These are phyloP conservation scores for Tolypocladium guangdongense DNA, from an alignment of 2,329 filamentous ascomycete genomes.

Conservation along the genomic window DNA sequence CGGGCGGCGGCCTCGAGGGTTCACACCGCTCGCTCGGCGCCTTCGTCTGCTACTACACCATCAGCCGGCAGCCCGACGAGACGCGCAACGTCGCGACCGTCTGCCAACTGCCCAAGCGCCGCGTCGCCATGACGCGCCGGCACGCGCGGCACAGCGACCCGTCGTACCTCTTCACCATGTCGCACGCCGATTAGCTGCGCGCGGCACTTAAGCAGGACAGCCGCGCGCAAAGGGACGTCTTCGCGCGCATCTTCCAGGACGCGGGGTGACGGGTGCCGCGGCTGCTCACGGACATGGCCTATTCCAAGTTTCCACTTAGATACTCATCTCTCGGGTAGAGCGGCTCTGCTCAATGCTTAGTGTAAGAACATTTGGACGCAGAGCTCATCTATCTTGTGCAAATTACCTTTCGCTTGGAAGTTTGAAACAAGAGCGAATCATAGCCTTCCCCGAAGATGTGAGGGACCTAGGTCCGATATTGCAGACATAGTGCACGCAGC, in stretches of 20 bases:
- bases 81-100: slow-evolving; percentile 8
- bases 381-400: too few relatives aligned
- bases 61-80: slow-evolving; percentile 16
- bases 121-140: slow-evolving; percentile 19
- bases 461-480: too few relatives aligned
- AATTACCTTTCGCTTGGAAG: too few relatives aligned
- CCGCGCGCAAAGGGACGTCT: slow-evolving; percentile 25
- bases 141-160: slow-evolving; percentile 11
- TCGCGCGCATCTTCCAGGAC: slow-evolving; percentile 28
- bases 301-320: background rate
- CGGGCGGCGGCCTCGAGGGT: slow-evolving; percentile 13
- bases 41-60: slow-evolving; percentile 29
- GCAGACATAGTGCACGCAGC: too few relatives aligned
- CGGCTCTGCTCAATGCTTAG: too few relatives aligned
- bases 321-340: too few relatives aligned
- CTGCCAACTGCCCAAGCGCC: slow-evolving; percentile 23
- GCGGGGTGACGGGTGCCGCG: slow-evolving; percentile 33
- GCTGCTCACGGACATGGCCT: slow-evolving; percentile 25
- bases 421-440: too few relatives aligned
- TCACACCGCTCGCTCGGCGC: slow-evolving; percentile 12
- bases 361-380: too few relatives aligned
- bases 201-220: slow-evolving; percentile 10
- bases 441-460: too few relatives aligned
- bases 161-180: slow-evolving; percentile 15
- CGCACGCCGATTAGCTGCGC: slow-evolving; percentile 16